Evolutionary conservation across 2,329 filamentous ascomycete species (phyloP).

Genomic region (Cladosporium oxysporum): DNA sequence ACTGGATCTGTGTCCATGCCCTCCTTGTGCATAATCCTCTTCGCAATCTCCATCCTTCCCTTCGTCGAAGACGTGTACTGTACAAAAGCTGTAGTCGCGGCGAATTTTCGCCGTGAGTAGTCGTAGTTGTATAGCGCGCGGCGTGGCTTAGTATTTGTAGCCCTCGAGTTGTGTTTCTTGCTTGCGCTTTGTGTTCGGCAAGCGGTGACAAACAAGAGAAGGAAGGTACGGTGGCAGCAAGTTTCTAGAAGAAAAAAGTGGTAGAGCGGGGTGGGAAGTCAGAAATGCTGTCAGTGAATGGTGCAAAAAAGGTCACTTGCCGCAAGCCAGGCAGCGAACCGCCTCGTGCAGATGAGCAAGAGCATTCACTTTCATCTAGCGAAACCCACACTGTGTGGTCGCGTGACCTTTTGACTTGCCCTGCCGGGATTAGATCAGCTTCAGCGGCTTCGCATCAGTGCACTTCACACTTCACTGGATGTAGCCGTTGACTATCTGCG

Average conservation of each 20-base stretch:
- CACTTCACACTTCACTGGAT: not conserved
- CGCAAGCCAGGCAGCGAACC: not conserved
- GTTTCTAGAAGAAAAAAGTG: not conserved
- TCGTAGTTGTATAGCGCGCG: not conserved
- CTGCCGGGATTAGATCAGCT: not conserved
- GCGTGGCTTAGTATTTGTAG: not conserved
- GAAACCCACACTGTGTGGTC: not conserved
- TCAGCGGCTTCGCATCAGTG: not conserved
- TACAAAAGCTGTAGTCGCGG: not conserved
- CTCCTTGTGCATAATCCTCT: not conserved
- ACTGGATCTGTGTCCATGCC: not conserved
- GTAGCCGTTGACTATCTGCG: not conserved
- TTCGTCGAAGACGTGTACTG: not conserved
- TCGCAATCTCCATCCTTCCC: not conserved
- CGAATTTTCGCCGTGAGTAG: not conserved
- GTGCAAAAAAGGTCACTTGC: not conserved
- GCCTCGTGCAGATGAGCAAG: not conserved
- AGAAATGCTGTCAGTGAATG: not conserved
- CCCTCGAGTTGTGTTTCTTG: not conserved
- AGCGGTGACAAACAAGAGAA: not conserved
- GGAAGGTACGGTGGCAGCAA: not conserved
- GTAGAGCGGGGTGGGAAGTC: not conserved
- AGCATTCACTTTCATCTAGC: not conserved
- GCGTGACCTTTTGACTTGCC: not conserved
- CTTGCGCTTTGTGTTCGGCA: not conserved